Evolutionary conservation across 2,329 filamentous ascomycete genomes (phyloP), one percentile per base, ranked within the genome.

Genomic region (Helminthosporium solani): DNA sequence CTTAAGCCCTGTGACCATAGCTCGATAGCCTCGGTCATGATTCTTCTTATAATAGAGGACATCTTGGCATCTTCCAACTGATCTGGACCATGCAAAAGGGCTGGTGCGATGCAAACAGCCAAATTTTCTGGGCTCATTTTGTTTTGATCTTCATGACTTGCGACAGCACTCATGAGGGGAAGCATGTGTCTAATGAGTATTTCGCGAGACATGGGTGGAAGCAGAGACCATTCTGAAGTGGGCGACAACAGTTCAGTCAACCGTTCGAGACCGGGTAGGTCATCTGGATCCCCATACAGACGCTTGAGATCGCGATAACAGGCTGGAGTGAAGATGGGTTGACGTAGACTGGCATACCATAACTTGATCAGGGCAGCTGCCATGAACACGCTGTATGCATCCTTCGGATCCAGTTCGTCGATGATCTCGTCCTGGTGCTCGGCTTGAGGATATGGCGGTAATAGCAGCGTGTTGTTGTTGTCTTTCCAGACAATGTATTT

Each of bases 91-190:
- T 74, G 73, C 11, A 81, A 58, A 3, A 82, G 61, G 31, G 75
- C 73, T 30, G 78, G 78, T 2, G 76, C 75, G 56, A 81, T 76
- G 55, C 77, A 79, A 6, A 81, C 77, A 12, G 77, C 75, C 28
- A 82, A 56, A 39, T 81, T 81, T 37, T 75, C 74, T 0, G 78
- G 60, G 3, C 68, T 76, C 79, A 82, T 82, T 53, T 78, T 79
- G 64, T 81, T 82, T 38, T 70, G 52, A n/a, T 73, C 60, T 40
- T 74, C 65, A 25, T 74, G 69, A 19, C 66, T 64, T 7, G 78
- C 67, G 3, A 81, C 72, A 1, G 67, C 61, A 18, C 72, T 71
- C 1, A 81, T 66, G n/a, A 81, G 58, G 1, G 79, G 79, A 8
- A 82, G 63, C 9, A 81, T 63, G 60, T 82, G 79, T 34, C 75